A percentile compares a stretch with the other conserved stretches of the same genome.
phyloP scores from a whole-genome alignment of 148 eudicot species.

The Chenopodium suecicum region DNA sequence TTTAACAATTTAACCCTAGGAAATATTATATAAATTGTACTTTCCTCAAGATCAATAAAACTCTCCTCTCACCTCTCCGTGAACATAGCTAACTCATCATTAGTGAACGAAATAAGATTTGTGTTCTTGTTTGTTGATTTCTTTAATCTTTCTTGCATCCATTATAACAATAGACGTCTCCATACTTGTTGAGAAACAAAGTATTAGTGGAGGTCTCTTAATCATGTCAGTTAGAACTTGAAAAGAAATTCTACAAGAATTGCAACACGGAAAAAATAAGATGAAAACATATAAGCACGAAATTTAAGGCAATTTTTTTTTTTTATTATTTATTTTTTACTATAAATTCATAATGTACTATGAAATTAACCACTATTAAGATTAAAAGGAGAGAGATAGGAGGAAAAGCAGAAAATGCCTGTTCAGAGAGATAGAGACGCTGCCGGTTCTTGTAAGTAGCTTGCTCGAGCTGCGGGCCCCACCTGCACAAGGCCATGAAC shows the following conservation, averaged over 20 bases:
- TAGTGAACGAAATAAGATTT: no score
- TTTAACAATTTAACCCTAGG: no score
- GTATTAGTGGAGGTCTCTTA: background rate
- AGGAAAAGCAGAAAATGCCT: constrained; percentile 38
- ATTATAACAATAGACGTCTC: background rate
- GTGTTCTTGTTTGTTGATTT: no score
- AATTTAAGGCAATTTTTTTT: background rate
- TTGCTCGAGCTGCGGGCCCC: constrained; percentile 88
- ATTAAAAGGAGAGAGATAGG: background rate
- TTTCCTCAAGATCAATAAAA: no score
- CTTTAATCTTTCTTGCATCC: no score
- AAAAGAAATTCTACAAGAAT: background rate
- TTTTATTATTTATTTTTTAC: no score
- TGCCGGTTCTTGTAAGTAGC: constrained; percentile 70
- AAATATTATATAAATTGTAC: no score
- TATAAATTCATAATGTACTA: background rate
- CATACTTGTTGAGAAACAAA: background rate
- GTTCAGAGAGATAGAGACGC: constrained; percentile 91
- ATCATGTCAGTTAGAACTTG: no score
- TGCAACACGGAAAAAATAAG: background rate
- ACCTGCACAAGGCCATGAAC: constrained; percentile 39
- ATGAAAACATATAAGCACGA: background rate
- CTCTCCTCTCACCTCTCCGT: no score
- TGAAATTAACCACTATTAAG: background rate
- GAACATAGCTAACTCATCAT: no score